These are phyloP conservation scores for Botryosphaeria dothidea DNA, from an alignment of 2,329 filamentous ascomycete genomes.

Conservation along the genomic window DNA sequence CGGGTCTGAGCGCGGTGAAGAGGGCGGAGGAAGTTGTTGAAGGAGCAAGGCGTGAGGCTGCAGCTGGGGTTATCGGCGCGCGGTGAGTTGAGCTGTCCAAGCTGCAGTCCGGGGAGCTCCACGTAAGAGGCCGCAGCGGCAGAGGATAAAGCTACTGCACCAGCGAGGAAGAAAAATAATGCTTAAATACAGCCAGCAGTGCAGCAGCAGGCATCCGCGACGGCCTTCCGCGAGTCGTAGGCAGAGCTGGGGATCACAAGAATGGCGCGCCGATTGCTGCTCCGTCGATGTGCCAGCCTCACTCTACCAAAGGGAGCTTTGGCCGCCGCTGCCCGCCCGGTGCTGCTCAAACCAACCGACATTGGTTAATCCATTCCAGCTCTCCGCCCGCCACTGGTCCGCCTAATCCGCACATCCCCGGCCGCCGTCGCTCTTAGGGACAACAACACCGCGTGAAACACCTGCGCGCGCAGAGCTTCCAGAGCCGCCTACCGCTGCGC, in stretches of 20 bases:
- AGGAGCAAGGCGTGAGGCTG: neutral
- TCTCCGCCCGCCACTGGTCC: slow-evolving; percentile 10
- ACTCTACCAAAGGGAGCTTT: neutral
- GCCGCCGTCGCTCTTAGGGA: neutral
- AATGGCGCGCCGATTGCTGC: slow-evolving; percentile 8
- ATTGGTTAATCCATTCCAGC: neutral
- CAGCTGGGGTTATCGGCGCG: slow-evolving; percentile 8
- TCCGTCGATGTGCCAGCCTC: neutral
- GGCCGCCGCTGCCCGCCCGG: no score
- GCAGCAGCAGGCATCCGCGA: slow-evolving; percentile 4
- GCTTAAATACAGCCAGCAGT: slow-evolving; percentile 2
- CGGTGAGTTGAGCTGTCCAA: slow-evolving; percentile 6
- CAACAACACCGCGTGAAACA: slow-evolving; percentile 6
- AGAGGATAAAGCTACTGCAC: neutral
- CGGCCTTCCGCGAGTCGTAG: neutral
- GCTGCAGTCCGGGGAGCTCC: slow-evolving; percentile 9
- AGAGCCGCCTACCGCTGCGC: neutral
- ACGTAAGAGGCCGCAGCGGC: slow-evolving; percentile 10
- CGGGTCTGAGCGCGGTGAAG: neutral
- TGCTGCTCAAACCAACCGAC: neutral
- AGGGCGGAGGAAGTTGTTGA: neutral
- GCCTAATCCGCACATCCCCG: slow-evolving; percentile 11
- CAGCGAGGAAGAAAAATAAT: neutral
- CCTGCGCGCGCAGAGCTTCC: neutral
- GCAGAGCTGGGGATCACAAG: slow-evolving; percentile 6